These are phyloP conservation scores for Sistotremastrum suecicum DNA, from an alignment of 768 basidiomycete genomes.

Conservation along the genomic window DNA sequence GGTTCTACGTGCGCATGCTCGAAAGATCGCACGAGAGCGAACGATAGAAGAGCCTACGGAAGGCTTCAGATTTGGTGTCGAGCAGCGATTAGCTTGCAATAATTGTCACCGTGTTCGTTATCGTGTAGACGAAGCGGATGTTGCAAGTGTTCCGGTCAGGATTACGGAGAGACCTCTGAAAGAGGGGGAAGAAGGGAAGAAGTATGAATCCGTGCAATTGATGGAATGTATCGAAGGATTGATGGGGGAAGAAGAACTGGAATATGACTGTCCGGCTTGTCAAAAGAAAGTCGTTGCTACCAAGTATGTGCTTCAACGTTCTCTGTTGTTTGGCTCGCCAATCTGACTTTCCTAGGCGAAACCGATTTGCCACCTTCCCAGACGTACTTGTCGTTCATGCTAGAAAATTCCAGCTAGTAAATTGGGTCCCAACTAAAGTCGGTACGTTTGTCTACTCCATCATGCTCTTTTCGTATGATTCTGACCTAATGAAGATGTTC, in stretches of 20 bases:
- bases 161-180: constrained; percentile 14
- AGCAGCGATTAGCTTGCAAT: constrained; percentile 76
- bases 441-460: constrained; percentile 31
- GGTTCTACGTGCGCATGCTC: constrained; percentile 50
- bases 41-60: constrained; percentile 49
- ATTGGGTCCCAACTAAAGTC: constrained; percentile 94
- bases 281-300: constrained; percentile 49
- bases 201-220: constrained; percentile 50
- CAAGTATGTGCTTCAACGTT: constrained; percentile 37
- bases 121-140: constrained; percentile 59
- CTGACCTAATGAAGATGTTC: constrained; percentile 51
- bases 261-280: constrained; percentile 73
- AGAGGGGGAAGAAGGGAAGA: constrained; percentile 42
- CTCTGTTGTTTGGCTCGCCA: not conserved
- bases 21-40: constrained; percentile 29
- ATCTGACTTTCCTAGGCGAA: constrained; percentile 32
- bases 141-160: constrained; percentile 65
- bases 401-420: constrained; percentile 87
- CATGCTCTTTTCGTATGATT: not conserved
- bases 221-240: constrained; percentile 45
- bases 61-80: constrained; percentile 67
- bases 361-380: constrained; percentile 76
- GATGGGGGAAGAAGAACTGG: constrained; percentile 48
- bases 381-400: constrained; percentile 80
- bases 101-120: constrained; percentile 76